A percentile compares a stretch with the other conserved stretches of the same genome.
These are phyloP conservation scores for Fusarium setosum DNA, from an alignment of 2,329 filamentous ascomycete species.

Conservation along the genomic window DNA sequence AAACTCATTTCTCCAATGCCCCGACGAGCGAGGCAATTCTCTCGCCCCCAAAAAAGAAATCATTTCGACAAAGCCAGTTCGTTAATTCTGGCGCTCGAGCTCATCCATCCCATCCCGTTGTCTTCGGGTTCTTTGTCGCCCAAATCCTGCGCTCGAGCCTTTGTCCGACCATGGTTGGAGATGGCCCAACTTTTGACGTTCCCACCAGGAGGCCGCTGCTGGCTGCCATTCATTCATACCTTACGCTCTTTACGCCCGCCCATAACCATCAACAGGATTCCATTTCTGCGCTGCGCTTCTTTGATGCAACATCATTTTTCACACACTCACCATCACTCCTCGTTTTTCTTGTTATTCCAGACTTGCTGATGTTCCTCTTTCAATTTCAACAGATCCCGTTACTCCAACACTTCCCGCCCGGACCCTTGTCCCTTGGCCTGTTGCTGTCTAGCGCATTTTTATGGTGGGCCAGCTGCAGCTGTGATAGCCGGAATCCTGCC, in stretches of 20 bases:
- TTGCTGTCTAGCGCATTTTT: slow-evolving; percentile 36
- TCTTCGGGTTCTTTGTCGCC: slow-evolving; percentile 31
- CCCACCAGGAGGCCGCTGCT: slow-evolving; percentile 10
- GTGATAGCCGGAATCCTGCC: slow-evolving; percentile 32
- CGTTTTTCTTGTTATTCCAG: slow-evolving; percentile 14
- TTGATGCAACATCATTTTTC: slow-evolving; percentile 1
- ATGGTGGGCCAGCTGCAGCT: slow-evolving; percentile 38
- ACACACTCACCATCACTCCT: background rate
- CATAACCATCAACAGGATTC: slow-evolving; percentile 6
- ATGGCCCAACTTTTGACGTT: slow-evolving; percentile 15
- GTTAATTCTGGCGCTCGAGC: slow-evolving; percentile 31
- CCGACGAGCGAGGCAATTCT: slow-evolving; percentile 28
- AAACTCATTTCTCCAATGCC: slow-evolving; percentile 34
- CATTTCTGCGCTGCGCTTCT: background rate
- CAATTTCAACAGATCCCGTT: slow-evolving; percentile 37
- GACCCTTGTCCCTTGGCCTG: slow-evolving; percentile 34
- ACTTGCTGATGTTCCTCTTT: slow-evolving; percentile 40
- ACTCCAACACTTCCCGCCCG: slow-evolving; percentile 18
- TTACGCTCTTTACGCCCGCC: slow-evolving; percentile 1
- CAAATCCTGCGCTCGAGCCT: slow-evolving; percentile 25
- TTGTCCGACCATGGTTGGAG: slow-evolving; percentile 37
- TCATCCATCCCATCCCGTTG: slow-evolving; percentile 13
- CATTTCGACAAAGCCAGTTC: slow-evolving; percentile 30
- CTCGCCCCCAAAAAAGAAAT: slow-evolving; percentile 20
- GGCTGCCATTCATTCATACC: slow-evolving; percentile 24